Evolutionary conservation across 2,329 filamentous ascomycete species (phyloP).

Genomic region (Diplocarpon mali): DNA sequence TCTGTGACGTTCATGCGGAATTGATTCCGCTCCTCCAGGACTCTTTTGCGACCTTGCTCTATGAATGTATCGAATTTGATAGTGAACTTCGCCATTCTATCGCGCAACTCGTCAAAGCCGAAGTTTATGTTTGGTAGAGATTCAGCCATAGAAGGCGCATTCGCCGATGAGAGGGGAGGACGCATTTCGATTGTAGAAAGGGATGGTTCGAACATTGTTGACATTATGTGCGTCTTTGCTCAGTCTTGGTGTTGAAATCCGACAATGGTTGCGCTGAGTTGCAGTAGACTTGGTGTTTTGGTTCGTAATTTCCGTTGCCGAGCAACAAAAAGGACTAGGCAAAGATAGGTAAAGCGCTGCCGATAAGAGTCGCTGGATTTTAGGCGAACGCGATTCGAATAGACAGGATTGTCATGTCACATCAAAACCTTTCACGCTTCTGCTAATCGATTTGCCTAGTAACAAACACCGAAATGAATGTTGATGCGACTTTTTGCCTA

Average conservation of each 20-base stretch:
- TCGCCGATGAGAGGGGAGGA: constrained; percentile 39
- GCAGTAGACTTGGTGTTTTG: not conserved
- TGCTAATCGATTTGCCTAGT: not conserved
- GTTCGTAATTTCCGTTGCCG: constrained; percentile 5
- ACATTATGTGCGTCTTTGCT: constrained; percentile 31
- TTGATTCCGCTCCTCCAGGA: constrained; percentile 86
- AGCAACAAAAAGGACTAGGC: constrained; percentile 6
- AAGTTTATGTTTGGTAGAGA: constrained; percentile 85
- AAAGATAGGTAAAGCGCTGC: not conserved
- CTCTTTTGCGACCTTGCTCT: constrained; percentile 76
- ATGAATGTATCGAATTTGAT: constrained; percentile 88
- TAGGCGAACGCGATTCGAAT: not conserved
- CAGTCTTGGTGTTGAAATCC: too few relatives aligned
- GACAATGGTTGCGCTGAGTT: too few relatives aligned
- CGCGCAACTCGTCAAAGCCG: constrained; percentile 88
- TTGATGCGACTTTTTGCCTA: constrained; percentile 7
- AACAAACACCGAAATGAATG: constrained; percentile 19
- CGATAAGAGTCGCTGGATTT: not conserved
- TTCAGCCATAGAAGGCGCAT: constrained; percentile 59
- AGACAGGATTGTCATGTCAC: not conserved
- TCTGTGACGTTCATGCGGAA: constrained; percentile 87
- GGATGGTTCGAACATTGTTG: constrained; percentile 56
- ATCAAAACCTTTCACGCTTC: too few relatives aligned
- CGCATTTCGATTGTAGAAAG: constrained; percentile 48
- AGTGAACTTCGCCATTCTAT: constrained; percentile 90